phyloP scores from a whole-genome alignment of 2,329 filamentous ascomycete genomes.

The Diaporthe ampelina region DNA sequence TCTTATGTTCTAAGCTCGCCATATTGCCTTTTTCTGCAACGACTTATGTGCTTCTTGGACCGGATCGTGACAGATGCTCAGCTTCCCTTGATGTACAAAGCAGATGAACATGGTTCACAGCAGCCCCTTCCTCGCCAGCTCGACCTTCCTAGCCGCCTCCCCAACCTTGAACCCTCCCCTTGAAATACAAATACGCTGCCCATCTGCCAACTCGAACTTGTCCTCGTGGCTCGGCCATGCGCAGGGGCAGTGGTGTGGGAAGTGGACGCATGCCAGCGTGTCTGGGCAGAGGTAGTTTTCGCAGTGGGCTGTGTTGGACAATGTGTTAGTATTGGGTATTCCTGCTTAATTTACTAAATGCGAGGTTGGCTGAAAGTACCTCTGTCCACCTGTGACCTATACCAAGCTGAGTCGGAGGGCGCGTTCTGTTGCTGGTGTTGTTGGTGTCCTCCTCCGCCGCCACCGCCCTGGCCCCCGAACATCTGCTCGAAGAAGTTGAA shows the following conservation, averaged over 20 bases:
- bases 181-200: slow-evolving; percentile 79
- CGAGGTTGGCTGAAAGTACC: slow-evolving; percentile 59
- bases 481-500: slow-evolving; percentile 99
- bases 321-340: slow-evolving; percentile 9
- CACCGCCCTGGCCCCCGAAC: slow-evolving; percentile 76
- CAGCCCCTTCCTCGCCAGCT: slow-evolving; percentile 83
- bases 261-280: slow-evolving; percentile 94
- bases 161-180: slow-evolving; percentile 81
- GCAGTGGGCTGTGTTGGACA: slow-evolving; percentile 75
- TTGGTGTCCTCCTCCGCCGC: slow-evolving; percentile 56
- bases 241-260: slow-evolving; percentile 97
- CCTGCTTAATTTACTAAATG: background rate
- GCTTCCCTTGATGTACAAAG: background rate
- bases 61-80: background rate
- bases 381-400: slow-evolving; percentile 77
- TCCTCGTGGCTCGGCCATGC: slow-evolving; percentile 82
- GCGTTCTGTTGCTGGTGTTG: slow-evolving; percentile 80
- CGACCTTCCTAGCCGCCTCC: slow-evolving; percentile 81
- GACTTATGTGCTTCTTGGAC: background rate
- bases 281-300: slow-evolving; percentile 95
- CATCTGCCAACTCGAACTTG: slow-evolving; percentile 81
- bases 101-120: slow-evolving; percentile 60
- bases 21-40: background rate
- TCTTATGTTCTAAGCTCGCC: background rate
- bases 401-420: slow-evolving; percentile 85